Evolutionary conservation across 768 basidiomycete species (phyloP), one percentile per base, ranked within the genome.

Genomic region (Mycena olivaceomarginata): DNA sequence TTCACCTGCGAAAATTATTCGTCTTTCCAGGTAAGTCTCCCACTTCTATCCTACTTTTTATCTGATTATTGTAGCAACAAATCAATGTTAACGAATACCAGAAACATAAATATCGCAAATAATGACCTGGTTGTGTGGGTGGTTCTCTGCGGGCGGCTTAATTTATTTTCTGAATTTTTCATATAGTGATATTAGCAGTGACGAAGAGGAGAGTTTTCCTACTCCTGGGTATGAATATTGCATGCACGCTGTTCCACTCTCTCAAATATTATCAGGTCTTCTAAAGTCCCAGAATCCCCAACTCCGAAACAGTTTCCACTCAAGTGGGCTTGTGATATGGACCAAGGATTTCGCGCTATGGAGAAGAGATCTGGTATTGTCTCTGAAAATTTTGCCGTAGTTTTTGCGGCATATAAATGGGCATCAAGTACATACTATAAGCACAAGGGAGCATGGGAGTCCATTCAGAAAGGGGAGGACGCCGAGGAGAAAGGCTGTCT

Each of bases 271-370:
- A 7, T 13, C 59, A 60, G 59, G 11, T 60, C 59, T 60, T 39
- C 59, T 13, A 37, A 16, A 60, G 13, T 39, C 8, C 59, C 10
- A 3, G 59, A 60, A 2, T 37, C 59, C 8, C 59, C 59, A 18
- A 60, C 59, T 16, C 31, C 31, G 11, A 60, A 60, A 9, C 31
- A 4, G 1, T 60, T 60, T 16, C 59, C 59, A 11, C n/a, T 9
- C 37, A 60, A 60, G 59, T 60, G 59, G 59, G 59, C 25, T 10
- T 59, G 57, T 20, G 57, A 59, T 25, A 59, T 59, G 57, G 18
- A 31, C 5, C 57, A 11, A 13, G 57, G 57, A 31, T 59, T 59
- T 37, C 25, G 25, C 25, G 22, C 18, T 6, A 25, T 25, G 56
- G 22, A 31, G 7, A 31, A 22, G 22, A 25, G 22, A 10, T 31